Base-by-base conservation (phyloP, 805 yeast species). In the Wickerhamia fluorescens region DNA sequence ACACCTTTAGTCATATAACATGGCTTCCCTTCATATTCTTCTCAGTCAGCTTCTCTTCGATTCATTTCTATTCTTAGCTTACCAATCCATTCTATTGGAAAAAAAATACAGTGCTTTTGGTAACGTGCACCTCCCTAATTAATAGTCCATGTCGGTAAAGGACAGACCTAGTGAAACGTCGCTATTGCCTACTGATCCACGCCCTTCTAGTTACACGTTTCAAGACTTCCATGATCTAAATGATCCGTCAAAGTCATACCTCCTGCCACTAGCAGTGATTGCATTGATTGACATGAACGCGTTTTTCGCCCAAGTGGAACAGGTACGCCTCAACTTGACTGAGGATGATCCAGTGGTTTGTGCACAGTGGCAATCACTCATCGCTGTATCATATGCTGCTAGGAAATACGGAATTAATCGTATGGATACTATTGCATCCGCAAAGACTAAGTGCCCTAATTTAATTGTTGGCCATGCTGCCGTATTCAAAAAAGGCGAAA, bases 231-330 rank as follows among this genome's bases (percentile, higher is more conserved):
- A 54, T 7, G 69, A 64, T 24, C 53, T 83, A 10, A 60, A 65
- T 27, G 64, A 71, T 27, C 57, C 61, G 1, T 39, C 45, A 2
- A 61, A 53, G 8, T 61, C 92, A 2, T 77, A 71, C 49, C 42
- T 46, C 5, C 77, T 87, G 36, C 85, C 89, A 2, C 58, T 89
- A 7, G 66, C 95, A 0, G 81, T 82, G 14, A 71, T 92, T 21
- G 87, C 81, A 6, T 94, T 87, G 44, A 70, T 92, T 14, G 98
- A 92, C 56, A 71, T 86, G 44, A 94, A 92, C 57, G 96, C 97
- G 8, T 92, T 88, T 53, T 92, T 83, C 55, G 95, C 98, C 0
- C 98, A 92, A 49, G 92, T 80, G 17, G 96, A 92, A 45, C 89
- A 81, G 41, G 61, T 84, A 5, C 57, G 96, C 23, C 64, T 85